phyloP scores from a whole-genome alignment of 2,329 filamentous ascomycete species.

The Teratosphaeria nubilosa region DNA sequence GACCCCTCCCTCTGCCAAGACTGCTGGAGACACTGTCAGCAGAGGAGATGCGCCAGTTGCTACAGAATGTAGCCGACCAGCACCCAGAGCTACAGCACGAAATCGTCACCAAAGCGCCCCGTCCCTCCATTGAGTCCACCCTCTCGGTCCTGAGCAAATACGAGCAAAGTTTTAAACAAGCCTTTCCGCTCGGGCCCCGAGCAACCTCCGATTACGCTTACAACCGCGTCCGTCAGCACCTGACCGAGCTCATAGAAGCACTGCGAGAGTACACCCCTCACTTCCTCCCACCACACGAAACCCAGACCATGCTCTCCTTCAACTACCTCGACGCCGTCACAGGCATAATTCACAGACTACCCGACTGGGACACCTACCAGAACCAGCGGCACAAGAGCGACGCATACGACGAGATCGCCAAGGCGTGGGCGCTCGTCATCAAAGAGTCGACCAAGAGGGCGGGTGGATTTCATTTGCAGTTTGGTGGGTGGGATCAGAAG shows the following conservation, averaged over 20 bases:
- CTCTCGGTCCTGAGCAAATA: constrained; percentile 75
- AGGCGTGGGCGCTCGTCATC: constrained; percentile 86
- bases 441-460: constrained; percentile 84
- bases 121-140: constrained; percentile 73
- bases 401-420: constrained; percentile 90
- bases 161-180: constrained; percentile 62
- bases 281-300: constrained; percentile 84
- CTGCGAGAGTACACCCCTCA: constrained; percentile 91
- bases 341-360: constrained; percentile 77
- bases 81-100: constrained; percentile 80
- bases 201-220: constrained; percentile 87
- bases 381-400: constrained; percentile 90
- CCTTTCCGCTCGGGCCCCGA: constrained; percentile 78
- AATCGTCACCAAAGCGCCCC: constrained; percentile 71
- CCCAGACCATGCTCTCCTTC: constrained; percentile 71
- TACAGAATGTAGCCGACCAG: constrained; percentile 85
- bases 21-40: constrained; percentile 91
- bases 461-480: constrained; percentile 79
- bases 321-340: constrained; percentile 85
- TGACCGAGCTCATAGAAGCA: constrained; percentile 74
- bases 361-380: constrained; percentile 79
- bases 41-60: constrained; percentile 69
- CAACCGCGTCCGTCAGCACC: constrained; percentile 75
- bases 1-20: constrained; percentile 57
- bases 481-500: constrained; percentile 85